Percentiles rank a stretch among this genome's conserved stretches.
These are phyloP conservation scores for Cylindrotheca closterium DNA, from an alignment of 108 stramenopile genomes.

Conservation along the genomic window DNA sequence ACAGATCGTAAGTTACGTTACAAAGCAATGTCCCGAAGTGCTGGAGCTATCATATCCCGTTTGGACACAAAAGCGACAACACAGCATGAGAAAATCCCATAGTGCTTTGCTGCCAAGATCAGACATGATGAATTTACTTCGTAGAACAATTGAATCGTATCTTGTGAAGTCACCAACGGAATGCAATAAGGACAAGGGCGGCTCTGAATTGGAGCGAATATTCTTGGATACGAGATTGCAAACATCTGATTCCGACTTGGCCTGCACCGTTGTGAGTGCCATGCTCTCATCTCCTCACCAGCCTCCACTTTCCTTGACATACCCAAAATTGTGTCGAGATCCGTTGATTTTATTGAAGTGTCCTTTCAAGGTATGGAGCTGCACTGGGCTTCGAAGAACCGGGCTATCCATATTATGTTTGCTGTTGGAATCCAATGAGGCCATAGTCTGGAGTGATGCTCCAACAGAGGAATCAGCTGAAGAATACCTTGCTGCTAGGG, in stretches of 20 bases:
- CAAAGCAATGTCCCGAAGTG: not conserved
- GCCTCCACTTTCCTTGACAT: constrained; percentile 46
- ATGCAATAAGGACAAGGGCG: not conserved
- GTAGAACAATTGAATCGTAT: not conserved
- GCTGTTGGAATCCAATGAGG: constrained; percentile 49
- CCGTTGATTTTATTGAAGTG: constrained; percentile 66
- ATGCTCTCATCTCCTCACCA: constrained; percentile 43
- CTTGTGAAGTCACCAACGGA: not conserved
- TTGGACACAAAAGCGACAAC: not conserved
- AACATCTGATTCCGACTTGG: constrained; percentile 39
- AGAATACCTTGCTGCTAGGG: constrained; percentile 52
- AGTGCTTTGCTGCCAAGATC: not conserved
- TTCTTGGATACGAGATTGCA: constrained; percentile 36
- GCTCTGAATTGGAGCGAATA: constrained; percentile 32
- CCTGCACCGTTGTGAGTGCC: constrained; percentile 36
- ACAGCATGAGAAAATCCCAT: not conserved
- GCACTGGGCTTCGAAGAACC: constrained; percentile 52
- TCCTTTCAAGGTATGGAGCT: constrained; percentile 49
- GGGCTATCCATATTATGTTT: constrained; percentile 39
- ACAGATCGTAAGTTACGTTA: not conserved
- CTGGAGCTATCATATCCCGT: not conserved
- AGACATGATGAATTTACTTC: not conserved
- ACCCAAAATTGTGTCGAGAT: constrained; percentile 54
- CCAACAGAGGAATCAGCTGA: constrained; percentile 20
- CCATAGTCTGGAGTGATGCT: constrained; percentile 25